Percentiles rank a stretch among this genome's conserved stretches.
These are phyloP conservation scores for Helianthus tuberosus DNA, from an alignment of 129 eudicot genomes.

Conservation along the genomic window DNA sequence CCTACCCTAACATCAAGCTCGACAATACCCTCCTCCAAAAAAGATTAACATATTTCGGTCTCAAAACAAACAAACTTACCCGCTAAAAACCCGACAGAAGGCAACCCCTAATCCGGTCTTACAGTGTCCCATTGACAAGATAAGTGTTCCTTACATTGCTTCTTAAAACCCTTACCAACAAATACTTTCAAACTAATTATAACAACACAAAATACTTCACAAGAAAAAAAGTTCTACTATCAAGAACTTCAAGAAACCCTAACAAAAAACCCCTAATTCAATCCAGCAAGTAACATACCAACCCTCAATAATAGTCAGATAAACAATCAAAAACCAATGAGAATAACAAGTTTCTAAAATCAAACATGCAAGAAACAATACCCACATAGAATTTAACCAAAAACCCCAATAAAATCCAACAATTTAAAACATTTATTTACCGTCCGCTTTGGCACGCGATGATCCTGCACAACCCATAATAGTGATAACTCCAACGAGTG, in stretches of 20 bases:
- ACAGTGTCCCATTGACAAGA: not conserved
- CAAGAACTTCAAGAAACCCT: slow-evolving; percentile 1
- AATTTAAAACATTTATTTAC: slow-evolving; percentile 16
- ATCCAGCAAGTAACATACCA: slow-evolving; percentile 9
- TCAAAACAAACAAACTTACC: not conserved
- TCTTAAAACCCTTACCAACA: not conserved
- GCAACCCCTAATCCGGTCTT: too few species aligned
- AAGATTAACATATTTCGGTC: not conserved
- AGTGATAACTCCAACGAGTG: slow-evolving; percentile 21
- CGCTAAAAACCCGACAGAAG: too few species aligned
- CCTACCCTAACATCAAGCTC: slow-evolving; percentile 7
- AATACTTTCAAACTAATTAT: not conserved
- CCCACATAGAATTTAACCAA: not conserved
- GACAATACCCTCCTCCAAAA: not conserved
- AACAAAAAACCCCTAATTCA: slow-evolving; percentile 11
- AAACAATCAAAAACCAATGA: slow-evolving; percentile 9
- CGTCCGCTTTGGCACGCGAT: slow-evolving; percentile 34
- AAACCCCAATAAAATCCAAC: slow-evolving; percentile 7
- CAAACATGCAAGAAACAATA: slow-evolving; percentile 6
- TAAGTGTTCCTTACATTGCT: not conserved
- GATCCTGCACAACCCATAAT: slow-evolving; percentile 42
- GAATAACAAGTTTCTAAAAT: not conserved
- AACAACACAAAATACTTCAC: not conserved
- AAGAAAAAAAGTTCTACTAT: not conserved
- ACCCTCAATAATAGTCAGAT: not conserved